Conservation (phyloP, 208 protist species). For the Leishmania lainsoni region DNA sequence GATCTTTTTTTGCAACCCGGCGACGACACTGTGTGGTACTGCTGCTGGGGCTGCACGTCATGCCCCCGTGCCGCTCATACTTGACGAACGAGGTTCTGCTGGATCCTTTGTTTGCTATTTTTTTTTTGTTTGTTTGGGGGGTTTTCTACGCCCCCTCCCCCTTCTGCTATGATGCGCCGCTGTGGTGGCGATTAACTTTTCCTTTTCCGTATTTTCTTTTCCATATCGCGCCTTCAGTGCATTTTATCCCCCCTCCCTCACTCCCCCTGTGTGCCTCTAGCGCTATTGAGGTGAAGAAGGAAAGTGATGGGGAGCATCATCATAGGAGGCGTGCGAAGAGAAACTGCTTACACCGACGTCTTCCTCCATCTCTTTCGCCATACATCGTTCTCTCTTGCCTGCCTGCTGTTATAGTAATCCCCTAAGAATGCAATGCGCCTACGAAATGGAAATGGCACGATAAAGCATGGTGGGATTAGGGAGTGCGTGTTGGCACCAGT, state of each 20-base stretch:
- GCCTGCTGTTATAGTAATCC: background rate
- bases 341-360: background rate
- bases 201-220: background rate
- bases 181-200: background rate
- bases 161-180: background rate
- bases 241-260: background rate
- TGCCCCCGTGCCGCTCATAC: background rate
- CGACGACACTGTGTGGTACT: no score
- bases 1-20: background rate
- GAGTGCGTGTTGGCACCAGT: background rate
- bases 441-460: background rate
- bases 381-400: background rate
- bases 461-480: background rate
- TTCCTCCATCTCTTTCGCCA: background rate
- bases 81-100: no score
- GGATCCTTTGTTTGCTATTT: background rate
- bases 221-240: background rate
- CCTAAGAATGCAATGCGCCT: background rate
- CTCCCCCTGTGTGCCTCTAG: background rate
- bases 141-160: background rate
- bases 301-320: background rate
- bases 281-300: background rate
- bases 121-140: no score
- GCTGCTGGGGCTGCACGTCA: background rate
- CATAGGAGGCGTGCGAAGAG: background rate